Percentiles rank a stretch among this genome's conserved stretches.
Conservation (phyloP, 805 yeast genomes). For the Starmera amethionina region DNA sequence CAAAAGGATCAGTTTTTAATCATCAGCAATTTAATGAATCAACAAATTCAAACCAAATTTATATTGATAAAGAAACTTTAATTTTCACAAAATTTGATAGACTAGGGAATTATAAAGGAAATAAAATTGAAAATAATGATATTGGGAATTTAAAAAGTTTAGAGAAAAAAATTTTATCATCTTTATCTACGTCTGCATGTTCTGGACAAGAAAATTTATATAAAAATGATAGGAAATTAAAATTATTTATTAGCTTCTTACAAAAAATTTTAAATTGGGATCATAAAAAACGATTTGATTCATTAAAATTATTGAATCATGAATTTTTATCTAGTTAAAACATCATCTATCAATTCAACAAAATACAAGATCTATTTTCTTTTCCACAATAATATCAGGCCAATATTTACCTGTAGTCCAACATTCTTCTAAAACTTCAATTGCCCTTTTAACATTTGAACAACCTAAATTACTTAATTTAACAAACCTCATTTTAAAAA, state of each 20-base stretch:
- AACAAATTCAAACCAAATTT: conserved; percentile 3
- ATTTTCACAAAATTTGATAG: conserved; percentile 27
- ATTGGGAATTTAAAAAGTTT: conserved; percentile 1
- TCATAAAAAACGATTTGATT: conserved; percentile 45
- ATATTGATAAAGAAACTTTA: conserved; percentile 20
- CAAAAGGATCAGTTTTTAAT: conserved; percentile 23
- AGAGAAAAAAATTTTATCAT: too few relatives aligned
- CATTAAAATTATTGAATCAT: conserved; percentile 43
- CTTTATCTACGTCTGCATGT: conserved; percentile 8
- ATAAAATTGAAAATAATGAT: conserved; percentile 3
- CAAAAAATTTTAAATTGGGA: conserved; percentile 28
- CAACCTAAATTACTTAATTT: conserved; percentile 30
- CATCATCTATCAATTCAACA: not conserved
- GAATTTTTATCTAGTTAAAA: conserved; percentile 25
- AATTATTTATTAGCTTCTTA: conserved; percentile 18
- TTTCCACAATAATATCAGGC: conserved; percentile 34
- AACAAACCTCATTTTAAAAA: conserved; percentile 27
- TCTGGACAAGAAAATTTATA: conserved; percentile 3
- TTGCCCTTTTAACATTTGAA: conserved; percentile 6
- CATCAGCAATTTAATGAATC: conserved; percentile 6
- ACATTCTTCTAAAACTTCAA: conserved; percentile 34
- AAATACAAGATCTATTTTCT: conserved; percentile 37
- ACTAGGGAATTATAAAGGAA: conserved; percentile 18
- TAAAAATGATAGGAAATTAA: conserved; percentile 3
- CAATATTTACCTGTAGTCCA: conserved; percentile 48